Evolutionary conservation across 306 rosid species (phyloP), one percentile per base, ranked within the genome.

Genomic region (Vigna hirtella): DNA sequence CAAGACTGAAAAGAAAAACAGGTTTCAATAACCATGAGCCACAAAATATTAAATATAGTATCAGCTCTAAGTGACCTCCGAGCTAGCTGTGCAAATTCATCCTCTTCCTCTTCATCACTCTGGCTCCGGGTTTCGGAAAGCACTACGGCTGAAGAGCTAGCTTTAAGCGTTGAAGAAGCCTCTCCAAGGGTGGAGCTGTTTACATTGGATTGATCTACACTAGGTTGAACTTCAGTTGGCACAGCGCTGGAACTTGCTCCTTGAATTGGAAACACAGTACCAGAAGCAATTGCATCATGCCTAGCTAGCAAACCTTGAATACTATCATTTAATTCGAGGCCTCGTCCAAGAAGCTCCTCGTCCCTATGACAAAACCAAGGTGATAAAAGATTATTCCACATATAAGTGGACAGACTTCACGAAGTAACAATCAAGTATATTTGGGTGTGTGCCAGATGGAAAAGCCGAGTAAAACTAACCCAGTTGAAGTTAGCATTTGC

Each of bases 401-500:
- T 52, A 40, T 36, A 56, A 1, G 22, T 3, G 12, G 67, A 72
- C 7, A 36, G 28, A 68, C 38, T 42, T 47, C 56, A 71, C 34
- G 38, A 47, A 55, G 70, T 59, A 79, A 77, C 47, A 42, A 42
- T 65, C 43, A 73, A 63, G 15, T 16, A 71, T 68, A 47, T 71
- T 28, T 40, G 16, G n/a, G 65, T 10, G 18, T 32, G 66, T 53
- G 28, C 63, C 38, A 70, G 55, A 72, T 50, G 63, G 17, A 70
- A 78, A 63, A 24, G 51, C 52, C 20, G 24, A 61, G 59, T 32
- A 68, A 49, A 79, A 87, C 97, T 83, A 95, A 43, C 99, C 97
- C 99, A 30, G 98, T 90, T 20, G 97, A 87, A 52, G 99, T 96
- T 66, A 96, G 90, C 99, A 96, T 93, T 79, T 96, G 97, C 91